A percentile compares a stretch with the other conserved stretches of the same genome.
Conservation (phyloP, 257 asterid species). For the Plantago elongata region DNA sequence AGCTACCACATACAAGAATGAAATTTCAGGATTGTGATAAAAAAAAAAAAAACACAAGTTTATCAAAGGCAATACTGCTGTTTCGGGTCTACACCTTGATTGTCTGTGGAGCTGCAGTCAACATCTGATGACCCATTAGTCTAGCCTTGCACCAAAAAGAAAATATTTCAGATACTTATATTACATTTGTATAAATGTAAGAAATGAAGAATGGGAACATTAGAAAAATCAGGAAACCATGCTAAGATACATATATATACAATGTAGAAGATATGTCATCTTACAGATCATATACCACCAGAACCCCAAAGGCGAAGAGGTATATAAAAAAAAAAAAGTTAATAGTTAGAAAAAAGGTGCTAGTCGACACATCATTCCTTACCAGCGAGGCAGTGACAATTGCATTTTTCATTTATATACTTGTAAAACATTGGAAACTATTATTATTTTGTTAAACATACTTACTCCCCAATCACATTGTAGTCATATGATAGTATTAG, state of each 20-base stretch:
- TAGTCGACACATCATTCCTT: not conserved
- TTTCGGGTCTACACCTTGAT: conserved; percentile 26
- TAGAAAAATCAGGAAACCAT: not conserved
- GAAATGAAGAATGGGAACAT: conserved; percentile 12
- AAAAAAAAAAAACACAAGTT: conserved; percentile 3
- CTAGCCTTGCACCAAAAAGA: conserved; percentile 28
- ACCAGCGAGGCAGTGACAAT: not conserved
- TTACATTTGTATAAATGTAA: not conserved
- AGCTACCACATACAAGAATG: conserved; percentile 34
- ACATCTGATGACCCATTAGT: conserved; percentile 28
- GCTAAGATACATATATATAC: not conserved
- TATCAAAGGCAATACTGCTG: conserved; percentile 9
- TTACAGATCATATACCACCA: conserved; percentile 4
- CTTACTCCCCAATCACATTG: too few relatives aligned
- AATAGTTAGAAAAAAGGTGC: not conserved
- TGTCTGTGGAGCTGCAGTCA: conserved; percentile 26
- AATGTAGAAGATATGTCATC: not conserved
- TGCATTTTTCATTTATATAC: too few relatives aligned
- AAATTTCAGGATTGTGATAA: conserved; percentile 16
- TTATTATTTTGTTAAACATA: too few relatives aligned
- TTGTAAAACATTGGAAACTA: too few relatives aligned
- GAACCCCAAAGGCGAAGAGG: not conserved
- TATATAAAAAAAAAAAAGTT: too few relatives aligned
- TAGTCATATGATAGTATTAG: too few relatives aligned
- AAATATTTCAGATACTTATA: conserved; percentile 4